phyloP scores from a whole-genome alignment of 2,329 filamentous ascomycete species.

The Coniochaeta prunicola region DNA sequence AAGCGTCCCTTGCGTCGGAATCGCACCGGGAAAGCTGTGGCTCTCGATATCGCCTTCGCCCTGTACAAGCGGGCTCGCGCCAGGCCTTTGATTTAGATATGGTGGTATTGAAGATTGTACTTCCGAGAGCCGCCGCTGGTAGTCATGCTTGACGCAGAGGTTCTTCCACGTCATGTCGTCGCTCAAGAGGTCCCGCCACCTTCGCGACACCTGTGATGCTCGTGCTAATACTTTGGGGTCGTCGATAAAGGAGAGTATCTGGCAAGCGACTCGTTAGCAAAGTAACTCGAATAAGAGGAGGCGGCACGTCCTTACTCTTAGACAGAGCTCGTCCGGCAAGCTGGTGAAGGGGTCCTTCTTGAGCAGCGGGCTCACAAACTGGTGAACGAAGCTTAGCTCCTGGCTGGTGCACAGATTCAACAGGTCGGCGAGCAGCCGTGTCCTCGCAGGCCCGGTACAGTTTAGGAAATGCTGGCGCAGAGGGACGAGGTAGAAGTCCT shows the following conservation, averaged over 20 bases:
- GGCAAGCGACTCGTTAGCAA: constrained; percentile 1
- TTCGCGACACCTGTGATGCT: constrained; percentile 89
- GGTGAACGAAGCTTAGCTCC: constrained; percentile 90
- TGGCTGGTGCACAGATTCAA: constrained; percentile 93
- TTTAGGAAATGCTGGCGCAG: constrained; percentile 74
- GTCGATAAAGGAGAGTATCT: constrained; percentile 95
- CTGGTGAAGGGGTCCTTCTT: constrained; percentile 95
- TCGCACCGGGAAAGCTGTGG: constrained; percentile 38
- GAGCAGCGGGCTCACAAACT: constrained; percentile 86
- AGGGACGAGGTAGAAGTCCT: constrained; percentile 75
- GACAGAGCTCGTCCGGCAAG: constrained; percentile 85
- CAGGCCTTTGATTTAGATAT: constrained; percentile 20
- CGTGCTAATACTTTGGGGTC: constrained; percentile 90
- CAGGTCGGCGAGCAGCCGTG: constrained; percentile 77
- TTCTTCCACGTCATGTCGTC: constrained; percentile 99
- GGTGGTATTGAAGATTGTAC: constrained; percentile 28
- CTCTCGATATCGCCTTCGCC: constrained; percentile 22
- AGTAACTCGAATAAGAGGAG: background rate
- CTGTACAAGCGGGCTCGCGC: constrained; percentile 25
- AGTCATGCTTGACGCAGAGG: constrained; percentile 92
- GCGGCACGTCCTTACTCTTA: constrained; percentile 52
- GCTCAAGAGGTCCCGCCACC: constrained; percentile 88
- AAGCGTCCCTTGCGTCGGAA: constrained; percentile 25
- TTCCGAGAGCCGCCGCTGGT: constrained; percentile 54
- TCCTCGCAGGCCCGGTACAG: constrained; percentile 67